phyloP scores from a whole-genome alignment of 2,329 filamentous ascomycete species.

The Sporothrix globosa region DNA sequence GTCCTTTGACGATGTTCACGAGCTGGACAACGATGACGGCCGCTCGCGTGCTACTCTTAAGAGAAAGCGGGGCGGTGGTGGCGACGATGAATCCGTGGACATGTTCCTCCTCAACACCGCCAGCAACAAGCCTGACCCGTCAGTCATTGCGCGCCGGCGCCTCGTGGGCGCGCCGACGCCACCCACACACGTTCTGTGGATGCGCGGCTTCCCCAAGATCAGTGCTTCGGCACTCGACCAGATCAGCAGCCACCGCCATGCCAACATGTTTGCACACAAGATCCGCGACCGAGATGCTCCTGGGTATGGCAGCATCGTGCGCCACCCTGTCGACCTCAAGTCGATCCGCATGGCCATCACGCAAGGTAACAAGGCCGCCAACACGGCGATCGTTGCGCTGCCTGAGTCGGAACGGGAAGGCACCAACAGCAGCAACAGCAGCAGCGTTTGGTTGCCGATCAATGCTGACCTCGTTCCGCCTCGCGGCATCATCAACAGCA shows the following conservation, averaged over 20 bases:
- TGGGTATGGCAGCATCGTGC: conserved; percentile 73
- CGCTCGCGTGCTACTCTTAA: conserved; percentile 8
- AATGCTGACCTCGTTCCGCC: conserved; percentile 80
- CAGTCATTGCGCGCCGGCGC: conserved; percentile 36
- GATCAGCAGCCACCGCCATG: conserved; percentile 74
- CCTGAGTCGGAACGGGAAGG: conserved; percentile 57
- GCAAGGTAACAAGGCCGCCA: conserved; percentile 68
- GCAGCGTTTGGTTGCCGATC: conserved; percentile 64
- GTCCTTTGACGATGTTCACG: neutral
- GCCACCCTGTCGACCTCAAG: conserved; percentile 76
- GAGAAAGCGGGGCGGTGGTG: conserved; percentile 4
- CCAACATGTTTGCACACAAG: conserved; percentile 77
- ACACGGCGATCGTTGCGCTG: conserved; percentile 63
- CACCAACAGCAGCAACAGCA: neutral
- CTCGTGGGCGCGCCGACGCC: conserved; percentile 52
- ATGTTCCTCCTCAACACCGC: neutral
- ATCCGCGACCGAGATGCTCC: conserved; percentile 76
- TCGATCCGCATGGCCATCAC: conserved; percentile 75
- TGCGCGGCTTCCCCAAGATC: conserved; percentile 73
- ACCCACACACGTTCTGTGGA: conserved; percentile 72
- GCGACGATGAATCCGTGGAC: neutral
- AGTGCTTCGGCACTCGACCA: conserved; percentile 74
- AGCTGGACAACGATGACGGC: neutral
- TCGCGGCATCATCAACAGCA: conserved; percentile 87
- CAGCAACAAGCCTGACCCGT: conserved; percentile 44